A percentile compares a stretch with the other conserved stretches of the same genome.
phyloP scores from a whole-genome alignment of 148 eudicot genomes.

The Dysphania ambrosioides region DNA sequence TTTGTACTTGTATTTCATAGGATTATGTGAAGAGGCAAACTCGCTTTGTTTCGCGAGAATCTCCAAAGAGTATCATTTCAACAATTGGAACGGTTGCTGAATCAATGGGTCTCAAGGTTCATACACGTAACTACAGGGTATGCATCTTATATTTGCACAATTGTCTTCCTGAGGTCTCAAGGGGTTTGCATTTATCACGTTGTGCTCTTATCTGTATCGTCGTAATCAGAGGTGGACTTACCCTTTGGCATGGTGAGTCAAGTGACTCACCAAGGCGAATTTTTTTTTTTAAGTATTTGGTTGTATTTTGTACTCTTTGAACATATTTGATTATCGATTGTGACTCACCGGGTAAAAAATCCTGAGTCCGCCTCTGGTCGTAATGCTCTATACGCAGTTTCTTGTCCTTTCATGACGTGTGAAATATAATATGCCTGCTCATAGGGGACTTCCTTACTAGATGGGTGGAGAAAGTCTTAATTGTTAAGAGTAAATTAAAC shows the following conservation, averaged over 20 bases:
- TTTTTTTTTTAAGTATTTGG: too few relatives aligned
- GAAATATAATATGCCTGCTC: background rate
- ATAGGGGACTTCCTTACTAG: background rate
- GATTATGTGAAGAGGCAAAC: conserved; percentile 91
- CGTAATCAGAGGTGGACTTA: too few relatives aligned
- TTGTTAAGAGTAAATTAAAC: background rate
- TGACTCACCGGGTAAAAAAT: too few relatives aligned
- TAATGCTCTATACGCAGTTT: conserved; percentile 5
- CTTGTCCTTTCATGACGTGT: background rate
- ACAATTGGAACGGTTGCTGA: conserved; percentile 69
- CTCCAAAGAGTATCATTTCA: conserved; percentile 65
- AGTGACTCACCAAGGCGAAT: too few relatives aligned
- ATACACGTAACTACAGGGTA: conserved; percentile 76
- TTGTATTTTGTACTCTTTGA: too few relatives aligned
- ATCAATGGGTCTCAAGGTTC: conserved; percentile 84
- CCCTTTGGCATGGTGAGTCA: too few relatives aligned
- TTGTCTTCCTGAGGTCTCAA: background rate
- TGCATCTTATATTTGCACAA: conserved; percentile 3
- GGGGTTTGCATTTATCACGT: background rate
- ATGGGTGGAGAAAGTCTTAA: background rate
- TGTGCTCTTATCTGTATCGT: background rate
- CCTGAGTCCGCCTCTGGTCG: too few relatives aligned
- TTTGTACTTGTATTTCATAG: conserved; percentile 27
- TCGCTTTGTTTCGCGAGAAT: conserved; percentile 87
- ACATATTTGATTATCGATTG: too few relatives aligned